Evolutionary conservation across 2,329 filamentous ascomycete species (phyloP), one percentile per base, ranked within the genome.

Genomic region (Fusarium newnesense): DNA sequence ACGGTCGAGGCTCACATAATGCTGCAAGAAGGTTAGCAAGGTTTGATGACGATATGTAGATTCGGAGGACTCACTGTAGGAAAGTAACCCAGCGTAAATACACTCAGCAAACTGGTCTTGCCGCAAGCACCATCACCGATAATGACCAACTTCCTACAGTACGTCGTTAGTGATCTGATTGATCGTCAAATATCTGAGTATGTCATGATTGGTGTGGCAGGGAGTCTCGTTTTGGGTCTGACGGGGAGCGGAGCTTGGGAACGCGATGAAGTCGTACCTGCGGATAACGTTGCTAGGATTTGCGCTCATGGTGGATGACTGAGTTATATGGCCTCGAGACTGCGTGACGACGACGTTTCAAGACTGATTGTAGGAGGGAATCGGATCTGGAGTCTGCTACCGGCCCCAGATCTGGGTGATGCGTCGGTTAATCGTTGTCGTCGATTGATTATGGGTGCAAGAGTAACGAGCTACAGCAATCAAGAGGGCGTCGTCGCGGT

Each of bases 81-180:
- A 79, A 98, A 99, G 84, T 98, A 98, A 66, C 96, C 96, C 61
- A 99, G 88, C 40, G 96, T 99, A 84, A 99, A 99, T 76, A 99
- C 96, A 82, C 95, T 98, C 75, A 99, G 87, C 79, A 99, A 86
- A 90, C 94, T 97, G 59, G 96, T 99, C 87, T 99, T 99, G 79
- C 96, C 96, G 84, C 96, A 99, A 77, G 96, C 96, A 86, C 96
- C 96, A 80, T 98, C 95, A 70, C 95, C 95, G 79, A 98, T 97
- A 77, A 98, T 98, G 79, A 98, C 95, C 80, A 98, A 88, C 86
- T 98, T 98, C 87, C 95, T 97, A 81, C 2, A 24, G 72, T 47
- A 58, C 26, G 49, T 59, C 49, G 71, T 75, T 64, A 76, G 74
- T 49, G 34, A 70, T 56, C 24, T 19, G 58, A 15, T n/a, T 21